Evolutionary conservation across 2,329 filamentous ascomycete species (phyloP), one percentile per base, ranked within the genome.

Genomic region (Fusarium sp.): DNA sequence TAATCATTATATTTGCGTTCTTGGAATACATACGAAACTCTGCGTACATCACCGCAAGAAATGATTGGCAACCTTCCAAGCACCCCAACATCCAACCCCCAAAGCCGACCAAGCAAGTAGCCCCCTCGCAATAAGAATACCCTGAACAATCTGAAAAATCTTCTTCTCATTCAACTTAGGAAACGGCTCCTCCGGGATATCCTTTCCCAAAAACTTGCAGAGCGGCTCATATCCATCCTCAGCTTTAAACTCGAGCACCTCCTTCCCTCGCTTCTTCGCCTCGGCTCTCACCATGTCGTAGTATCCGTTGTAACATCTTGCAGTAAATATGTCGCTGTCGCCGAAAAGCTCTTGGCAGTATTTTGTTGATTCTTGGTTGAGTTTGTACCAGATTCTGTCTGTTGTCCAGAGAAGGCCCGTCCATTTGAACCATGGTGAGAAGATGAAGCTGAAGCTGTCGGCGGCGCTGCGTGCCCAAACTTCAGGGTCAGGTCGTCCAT

Each of bases 171-270:
- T 78, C 14, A 78, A 22, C 14, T 42, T 40, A 1, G 76, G 76
- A 22, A 78, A 78, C 0, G 76, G 73, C 2, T 65, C 61, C 1
- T 62, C 13, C 0, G 73, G 76, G 0, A 77, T n/a, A 0, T 77
- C 75, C 9, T 67, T 71, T 0, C 50, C 69, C 4, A 78, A 13
- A 59, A 86, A 85, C 64, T 79, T 69, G 70, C 85, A 87, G 27
- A 88, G 75, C 11, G 83, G 83, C 38, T 78, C 80, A 85, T 85
- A 87, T 1, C 84, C 85, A 38, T 86, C 81, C 59, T 81, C 75
- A 0, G 79, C 75, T 59, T 78, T 75, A 59, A 78, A 80, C 18
- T 76, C 65, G 1, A 80, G 64, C 1, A 80, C 65, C 47, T 74
- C 64, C 0, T 79, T 79, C 5, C 78, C 78, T 3, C 80, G 71